Evolutionary conservation across 2,329 filamentous ascomycete genomes (phyloP).

Genomic region (Colletotrichum gigasporum): DNA sequence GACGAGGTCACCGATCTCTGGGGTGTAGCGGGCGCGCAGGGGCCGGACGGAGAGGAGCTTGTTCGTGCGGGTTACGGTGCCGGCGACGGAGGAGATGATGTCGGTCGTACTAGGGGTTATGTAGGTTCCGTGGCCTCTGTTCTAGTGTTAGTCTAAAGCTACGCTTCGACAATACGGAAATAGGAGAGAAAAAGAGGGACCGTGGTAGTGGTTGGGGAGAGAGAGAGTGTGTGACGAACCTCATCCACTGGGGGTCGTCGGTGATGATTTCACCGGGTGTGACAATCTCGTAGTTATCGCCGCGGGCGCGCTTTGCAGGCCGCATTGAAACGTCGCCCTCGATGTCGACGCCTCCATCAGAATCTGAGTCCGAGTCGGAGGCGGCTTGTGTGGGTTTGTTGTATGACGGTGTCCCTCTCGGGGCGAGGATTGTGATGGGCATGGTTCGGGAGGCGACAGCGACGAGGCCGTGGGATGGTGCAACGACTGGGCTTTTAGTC

Average conservation of each 20-base stretch:
- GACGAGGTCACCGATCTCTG: slow-evolving; percentile 95
- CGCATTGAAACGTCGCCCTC: slow-evolving; percentile 57
- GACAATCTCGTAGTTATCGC: slow-evolving; percentile 67
- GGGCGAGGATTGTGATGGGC: slow-evolving; percentile 60
- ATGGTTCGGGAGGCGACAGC: slow-evolving; percentile 38
- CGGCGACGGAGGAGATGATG: slow-evolving; percentile 91
- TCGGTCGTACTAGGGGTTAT: slow-evolving; percentile 67
- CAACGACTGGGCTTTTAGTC: not conserved
- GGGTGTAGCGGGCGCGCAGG: slow-evolving; percentile 90
- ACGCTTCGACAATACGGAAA: not conserved
- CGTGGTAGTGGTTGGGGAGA: too few relatives aligned
- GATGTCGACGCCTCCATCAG: slow-evolving; percentile 55
- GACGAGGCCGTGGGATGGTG: not conserved
- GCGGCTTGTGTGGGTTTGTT: slow-evolving; percentile 31
- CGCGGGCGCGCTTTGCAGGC: slow-evolving; percentile 48
- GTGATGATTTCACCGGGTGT: slow-evolving; percentile 92
- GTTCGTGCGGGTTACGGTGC: slow-evolving; percentile 92
- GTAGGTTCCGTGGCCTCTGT: slow-evolving; percentile 92
- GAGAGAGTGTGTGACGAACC: slow-evolving; percentile 53
- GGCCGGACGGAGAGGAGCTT: slow-evolving; percentile 93
- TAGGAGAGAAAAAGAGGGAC: not conserved
- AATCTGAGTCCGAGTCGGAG: slow-evolving; percentile 54
- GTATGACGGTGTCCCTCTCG: slow-evolving; percentile 43
- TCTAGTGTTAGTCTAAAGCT: slow-evolving; percentile 7
- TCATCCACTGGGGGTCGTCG: slow-evolving; percentile 96